phyloP scores from a whole-genome alignment of 2,329 filamentous ascomycete species.

The Gaeumannomyces sp. region DNA sequence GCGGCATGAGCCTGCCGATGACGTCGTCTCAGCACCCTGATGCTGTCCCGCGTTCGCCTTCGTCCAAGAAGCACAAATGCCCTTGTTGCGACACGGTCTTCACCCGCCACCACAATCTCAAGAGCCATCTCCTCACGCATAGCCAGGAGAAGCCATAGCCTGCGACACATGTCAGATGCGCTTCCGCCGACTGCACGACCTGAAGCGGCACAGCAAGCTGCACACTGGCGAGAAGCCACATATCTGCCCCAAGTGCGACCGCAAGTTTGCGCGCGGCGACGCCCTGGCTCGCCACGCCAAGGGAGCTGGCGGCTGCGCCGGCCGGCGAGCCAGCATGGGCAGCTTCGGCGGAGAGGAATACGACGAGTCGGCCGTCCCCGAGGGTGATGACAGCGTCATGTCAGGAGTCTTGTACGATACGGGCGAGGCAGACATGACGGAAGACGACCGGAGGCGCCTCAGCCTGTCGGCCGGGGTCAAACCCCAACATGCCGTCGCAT shows the following conservation, averaged over 20 bases:
- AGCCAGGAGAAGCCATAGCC: conserved; percentile 97
- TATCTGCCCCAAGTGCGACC: conserved; percentile 88
- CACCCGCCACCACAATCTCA: conserved; percentile 93
- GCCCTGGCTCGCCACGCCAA: conserved; percentile 92
- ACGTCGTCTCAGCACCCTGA: conserved; percentile 31
- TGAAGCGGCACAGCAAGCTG: conserved; percentile 93
- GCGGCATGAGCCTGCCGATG: conserved; percentile 54
- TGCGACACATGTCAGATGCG: conserved; percentile 90
- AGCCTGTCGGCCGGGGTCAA: conserved; percentile 67
- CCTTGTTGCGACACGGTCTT: conserved; percentile 96
- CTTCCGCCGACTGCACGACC: conserved; percentile 85
- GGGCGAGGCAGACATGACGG: conserved; percentile 52
- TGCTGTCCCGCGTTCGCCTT: conserved; percentile 59
- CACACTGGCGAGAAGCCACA: conserved; percentile 96
- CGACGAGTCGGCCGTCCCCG: conserved; percentile 35
- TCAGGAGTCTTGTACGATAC: conserved; percentile 50
- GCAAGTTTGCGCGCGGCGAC: conserved; percentile 92
- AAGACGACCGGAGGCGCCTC: conserved; percentile 55
- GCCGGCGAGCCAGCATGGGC: conserved; percentile 78
- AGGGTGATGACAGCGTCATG: conserved; percentile 50
- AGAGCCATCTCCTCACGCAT: conserved; percentile 93
- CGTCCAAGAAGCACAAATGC: conserved; percentile 86
- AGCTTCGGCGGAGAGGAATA: conserved; percentile 78
- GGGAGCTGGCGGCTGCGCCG: conserved; percentile 90
- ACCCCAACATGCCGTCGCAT: conserved; percentile 54